These are phyloP conservation scores for Phialemonium atrogriseum DNA, from an alignment of 2,329 filamentous ascomycete species.

Conservation along the genomic window DNA sequence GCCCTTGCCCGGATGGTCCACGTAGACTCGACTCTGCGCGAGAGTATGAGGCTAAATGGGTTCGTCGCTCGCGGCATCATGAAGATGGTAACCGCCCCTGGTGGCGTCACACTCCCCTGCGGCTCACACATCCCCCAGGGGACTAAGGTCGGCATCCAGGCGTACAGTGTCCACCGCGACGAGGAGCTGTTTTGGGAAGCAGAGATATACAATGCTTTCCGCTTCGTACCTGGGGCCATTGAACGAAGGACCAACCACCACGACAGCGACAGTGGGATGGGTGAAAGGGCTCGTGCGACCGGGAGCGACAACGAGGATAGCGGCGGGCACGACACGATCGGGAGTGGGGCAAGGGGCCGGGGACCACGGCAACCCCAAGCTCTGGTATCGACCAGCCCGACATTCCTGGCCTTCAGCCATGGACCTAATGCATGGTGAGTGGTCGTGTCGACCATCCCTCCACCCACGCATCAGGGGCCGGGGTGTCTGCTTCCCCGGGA, in stretches of 20 bases:
- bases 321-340: constrained; percentile 6
- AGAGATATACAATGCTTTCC: constrained; percentile 25
- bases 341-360: constrained; percentile 3
- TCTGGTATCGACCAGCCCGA: constrained; percentile 22
- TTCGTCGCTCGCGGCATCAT: constrained; percentile 27
- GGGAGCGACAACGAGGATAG: constrained; percentile 3
- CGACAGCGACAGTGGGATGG: too few relatives aligned
- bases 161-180: constrained; percentile 24
- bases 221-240: constrained; percentile 17
- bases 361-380: constrained; percentile 9
- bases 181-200: constrained; percentile 22
- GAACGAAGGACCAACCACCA: not conserved
- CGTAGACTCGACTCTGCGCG: constrained; percentile 32
- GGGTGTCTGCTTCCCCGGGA: too few relatives aligned
- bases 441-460: too few relatives aligned
- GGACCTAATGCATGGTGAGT: constrained; percentile 26
- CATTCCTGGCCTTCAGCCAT: constrained; percentile 27
- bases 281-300: constrained; percentile 1
- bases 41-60: constrained; percentile 30
- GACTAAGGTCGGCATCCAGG: constrained; percentile 25
- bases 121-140: constrained; percentile 24
- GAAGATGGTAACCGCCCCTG: constrained; percentile 24
- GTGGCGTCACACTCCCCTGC: constrained; percentile 22
- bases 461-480: too few relatives aligned
- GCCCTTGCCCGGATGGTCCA: constrained; percentile 25